Conservation (phyloP, 805 yeast species). For the Candida pseudoglaebosa region DNA sequence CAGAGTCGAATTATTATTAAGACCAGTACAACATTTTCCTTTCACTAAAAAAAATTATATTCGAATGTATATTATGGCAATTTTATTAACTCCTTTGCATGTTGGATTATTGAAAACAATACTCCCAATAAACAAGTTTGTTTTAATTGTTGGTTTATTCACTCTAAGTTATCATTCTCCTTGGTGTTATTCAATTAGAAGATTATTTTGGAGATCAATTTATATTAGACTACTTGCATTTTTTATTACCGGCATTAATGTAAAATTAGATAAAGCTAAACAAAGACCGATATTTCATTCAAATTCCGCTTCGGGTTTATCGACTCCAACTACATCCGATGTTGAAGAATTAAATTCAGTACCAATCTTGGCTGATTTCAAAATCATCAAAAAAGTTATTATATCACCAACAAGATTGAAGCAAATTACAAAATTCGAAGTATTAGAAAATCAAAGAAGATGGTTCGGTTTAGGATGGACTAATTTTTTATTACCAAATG, state of each 20-base stretch:
- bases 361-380: constrained; percentile 31
- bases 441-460: constrained; percentile 60
- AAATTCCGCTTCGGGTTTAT: constrained; percentile 10
- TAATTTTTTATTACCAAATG: constrained; percentile 47
- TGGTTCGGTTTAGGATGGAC: constrained; percentile 75
- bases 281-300: constrained; percentile 4
- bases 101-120: constrained; percentile 29
- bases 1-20: constrained; percentile 37
- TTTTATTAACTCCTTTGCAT: constrained; percentile 43
- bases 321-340: constrained; percentile 17
- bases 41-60: constrained; percentile 23
- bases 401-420: constrained; percentile 41
- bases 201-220: constrained; percentile 49
- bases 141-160: constrained; percentile 36
- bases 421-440: constrained; percentile 47
- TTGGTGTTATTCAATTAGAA: constrained; percentile 42
- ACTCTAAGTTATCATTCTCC: constrained; percentile 45
- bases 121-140: constrained; percentile 27
- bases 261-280: constrained; percentile 13
- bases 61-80: constrained; percentile 26
- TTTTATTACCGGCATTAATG: constrained; percentile 40
- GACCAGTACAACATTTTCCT: constrained; percentile 34
- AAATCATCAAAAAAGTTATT: constrained; percentile 32
- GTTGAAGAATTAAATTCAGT: constrained; percentile 15
- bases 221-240: constrained; percentile 34